Conservation (phyloP, 164 flowering plant species). For the Protea cynaroides region DNA sequence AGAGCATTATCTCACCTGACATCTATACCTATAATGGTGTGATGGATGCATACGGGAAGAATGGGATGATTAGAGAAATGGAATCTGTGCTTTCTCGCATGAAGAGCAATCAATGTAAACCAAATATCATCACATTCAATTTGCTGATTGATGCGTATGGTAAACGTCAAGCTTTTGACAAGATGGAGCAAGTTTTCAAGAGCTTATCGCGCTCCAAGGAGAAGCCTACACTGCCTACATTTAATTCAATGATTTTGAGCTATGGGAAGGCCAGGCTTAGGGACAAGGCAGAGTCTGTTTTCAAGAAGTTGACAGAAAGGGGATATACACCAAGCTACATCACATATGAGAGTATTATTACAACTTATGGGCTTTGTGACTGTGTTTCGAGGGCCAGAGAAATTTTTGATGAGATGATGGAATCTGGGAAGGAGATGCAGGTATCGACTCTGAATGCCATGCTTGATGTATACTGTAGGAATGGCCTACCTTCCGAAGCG, state of each 20-base stretch:
- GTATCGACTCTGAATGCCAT: slow-evolving; percentile 82
- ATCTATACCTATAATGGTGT: slow-evolving; percentile 86
- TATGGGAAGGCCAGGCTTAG: slow-evolving; percentile 89
- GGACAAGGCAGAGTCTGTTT: slow-evolving; percentile 66
- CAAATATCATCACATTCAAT: slow-evolving; percentile 81
- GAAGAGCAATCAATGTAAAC: slow-evolving; percentile 70
- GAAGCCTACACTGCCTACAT: slow-evolving; percentile 82
- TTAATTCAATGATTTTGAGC: slow-evolving; percentile 85
- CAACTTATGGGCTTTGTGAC: slow-evolving; percentile 78
- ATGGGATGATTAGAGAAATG: slow-evolving; percentile 91
- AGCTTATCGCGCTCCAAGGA: slow-evolving; percentile 74
- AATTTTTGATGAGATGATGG: slow-evolving; percentile 44
- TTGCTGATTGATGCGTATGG: slow-evolving; percentile 92
- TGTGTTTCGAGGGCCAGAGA: slow-evolving; percentile 71
- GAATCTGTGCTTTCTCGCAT: slow-evolving; percentile 67
- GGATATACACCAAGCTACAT: slow-evolving; percentile 64
- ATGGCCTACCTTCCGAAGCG: slow-evolving; percentile 69
- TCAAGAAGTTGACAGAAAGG: slow-evolving; percentile 52
- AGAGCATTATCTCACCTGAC: slow-evolving; percentile 65
- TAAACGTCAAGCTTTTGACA: slow-evolving; percentile 74
- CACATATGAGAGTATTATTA: slow-evolving; percentile 76
- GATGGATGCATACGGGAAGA: slow-evolving; percentile 96
- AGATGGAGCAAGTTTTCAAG: slow-evolving; percentile 93
- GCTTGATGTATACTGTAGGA: slow-evolving; percentile 87
- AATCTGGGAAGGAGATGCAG: slow-evolving; percentile 49